Base-by-base conservation (phyloP, 2,329 filamentous ascomycete species). In the Stachybotrys elegans region DNA sequence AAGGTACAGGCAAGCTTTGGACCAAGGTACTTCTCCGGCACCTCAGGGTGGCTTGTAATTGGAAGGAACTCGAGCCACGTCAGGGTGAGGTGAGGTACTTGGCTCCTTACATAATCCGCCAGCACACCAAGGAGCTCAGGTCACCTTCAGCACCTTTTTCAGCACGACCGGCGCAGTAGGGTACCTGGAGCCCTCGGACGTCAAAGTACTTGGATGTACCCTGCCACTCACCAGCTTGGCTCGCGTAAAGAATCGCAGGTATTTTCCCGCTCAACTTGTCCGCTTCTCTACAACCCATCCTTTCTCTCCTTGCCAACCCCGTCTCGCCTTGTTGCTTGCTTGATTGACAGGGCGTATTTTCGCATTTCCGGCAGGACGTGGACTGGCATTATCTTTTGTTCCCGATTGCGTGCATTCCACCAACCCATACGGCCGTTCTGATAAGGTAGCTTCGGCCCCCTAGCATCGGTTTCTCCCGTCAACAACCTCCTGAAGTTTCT, bases 401-500 rank as follows among this genome's bases (percentile, higher is more conserved):
- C 34, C 16, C 17, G 16, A 36, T 36, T 36, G 16, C 9, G 34
- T 36, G 34, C 34, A 36, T 20, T 16, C 34, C 34, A n/a, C 16
- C 16, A 16, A 19, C 34, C 12, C 11, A 20, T 16, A 16, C 34
- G 16, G 16, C 34, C 19, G 16, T 36, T 9, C 25, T 29, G 34
- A 16, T 19, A 36, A 16, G 34, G 16, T 20, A 16, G 34, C 34
- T 36, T 17, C 34, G 11, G 34, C 34, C 34, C 34, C 19, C 34
- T 19, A 29, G 34, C 34, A 19, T 36, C 34, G 13, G 8, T 36
- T 36, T 20, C 9, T 12, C 48, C 48, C 45, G 48, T 45, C 49
- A 46, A 35, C 38, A 51, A 49, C 50, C 57, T 60, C 59, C 58
- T 60, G 59, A 59, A 53, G 52, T 48, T 47, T 51, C 43, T 43